These are phyloP conservation scores for Quillaja saponaria DNA, from an alignment of 306 rosid species.

Conservation along the genomic window DNA sequence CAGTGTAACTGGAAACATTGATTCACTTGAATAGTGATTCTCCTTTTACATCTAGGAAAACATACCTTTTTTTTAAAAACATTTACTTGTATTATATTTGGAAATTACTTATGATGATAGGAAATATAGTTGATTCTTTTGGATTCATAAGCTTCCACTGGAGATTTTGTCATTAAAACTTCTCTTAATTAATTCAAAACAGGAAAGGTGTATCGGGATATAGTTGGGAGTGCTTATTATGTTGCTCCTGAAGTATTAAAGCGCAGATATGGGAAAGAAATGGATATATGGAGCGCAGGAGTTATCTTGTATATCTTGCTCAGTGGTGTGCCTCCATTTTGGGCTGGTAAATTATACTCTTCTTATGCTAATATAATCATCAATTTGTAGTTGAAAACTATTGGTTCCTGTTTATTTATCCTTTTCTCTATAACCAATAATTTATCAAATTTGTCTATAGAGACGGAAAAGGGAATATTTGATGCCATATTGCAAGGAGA, in stretches of 20 bases:
- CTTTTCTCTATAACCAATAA: slow-evolving; percentile 17
- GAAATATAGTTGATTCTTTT: neutral
- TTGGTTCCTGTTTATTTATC: slow-evolving; percentile 1
- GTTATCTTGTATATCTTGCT: slow-evolving; percentile 77
- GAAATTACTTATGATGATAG: slow-evolving; percentile 8
- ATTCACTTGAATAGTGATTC: no score
- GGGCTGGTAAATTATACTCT: slow-evolving; percentile 69
- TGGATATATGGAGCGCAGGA: slow-evolving; percentile 89
- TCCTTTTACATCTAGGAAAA: no score
- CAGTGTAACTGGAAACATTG: no score
- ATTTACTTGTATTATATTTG: slow-evolving; percentile 24
- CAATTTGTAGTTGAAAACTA: slow-evolving; percentile 3
- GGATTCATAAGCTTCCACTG: neutral
- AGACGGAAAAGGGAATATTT: slow-evolving; percentile 85
- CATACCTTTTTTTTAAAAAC: no score
- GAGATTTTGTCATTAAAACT: neutral
- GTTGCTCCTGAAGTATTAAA: slow-evolving; percentile 85
- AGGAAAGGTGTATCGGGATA: slow-evolving; percentile 75
- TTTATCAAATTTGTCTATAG: slow-evolving; percentile 39
- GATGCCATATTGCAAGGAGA: slow-evolving; percentile 74
- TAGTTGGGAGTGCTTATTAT: slow-evolving; percentile 88
- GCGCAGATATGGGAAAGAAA: slow-evolving; percentile 79
- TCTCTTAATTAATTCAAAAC: slow-evolving; percentile 27
- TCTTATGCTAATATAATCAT: slow-evolving; percentile 2
- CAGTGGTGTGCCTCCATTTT: slow-evolving; percentile 90